phyloP scores from a whole-genome alignment of 1,284 basidiomycete genomes.

The Tausonia pullulans region DNA sequence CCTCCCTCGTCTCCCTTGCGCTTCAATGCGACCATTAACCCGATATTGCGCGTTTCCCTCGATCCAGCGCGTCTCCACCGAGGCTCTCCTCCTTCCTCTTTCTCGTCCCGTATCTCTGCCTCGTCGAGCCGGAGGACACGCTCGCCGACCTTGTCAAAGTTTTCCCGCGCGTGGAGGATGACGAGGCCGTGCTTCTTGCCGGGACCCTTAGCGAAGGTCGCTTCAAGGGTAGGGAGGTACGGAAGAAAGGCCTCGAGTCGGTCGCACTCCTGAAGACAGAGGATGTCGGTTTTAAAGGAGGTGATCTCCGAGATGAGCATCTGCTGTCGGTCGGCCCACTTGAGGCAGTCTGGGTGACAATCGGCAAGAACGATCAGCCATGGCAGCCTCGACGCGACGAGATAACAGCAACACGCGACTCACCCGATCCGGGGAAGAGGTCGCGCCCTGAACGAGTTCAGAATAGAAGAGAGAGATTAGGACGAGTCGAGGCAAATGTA shows the following conservation, averaged over 20 bases:
- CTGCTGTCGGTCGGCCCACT: slow-evolving; percentile 54
- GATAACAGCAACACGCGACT: background rate
- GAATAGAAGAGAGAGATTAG: background rate
- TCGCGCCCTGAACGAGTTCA: slow-evolving; percentile 51
- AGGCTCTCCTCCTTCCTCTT: slow-evolving; percentile 21
- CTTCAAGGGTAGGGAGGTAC: slow-evolving; percentile 40
- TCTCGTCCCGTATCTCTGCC: slow-evolving; percentile 38
- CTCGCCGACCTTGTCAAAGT: slow-evolving; percentile 43
- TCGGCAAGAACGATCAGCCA: background rate
- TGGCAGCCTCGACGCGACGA: slow-evolving; percentile 10
- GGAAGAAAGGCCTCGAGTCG: slow-evolving; percentile 56
- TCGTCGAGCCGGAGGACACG: slow-evolving; percentile 54
- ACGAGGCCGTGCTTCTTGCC: slow-evolving; percentile 73
- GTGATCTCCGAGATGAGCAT: slow-evolving; percentile 65
- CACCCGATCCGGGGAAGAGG: slow-evolving; percentile 55
- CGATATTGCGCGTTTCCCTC: slow-evolving; percentile 73
- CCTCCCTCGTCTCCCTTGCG: slow-evolving; percentile 29
- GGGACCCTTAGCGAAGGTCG: slow-evolving; percentile 53
- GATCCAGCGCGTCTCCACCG: slow-evolving; percentile 41
- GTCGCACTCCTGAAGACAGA: slow-evolving; percentile 60
- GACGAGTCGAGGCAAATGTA: background rate
- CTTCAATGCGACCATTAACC: slow-evolving; percentile 55
- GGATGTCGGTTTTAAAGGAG: slow-evolving; percentile 55
- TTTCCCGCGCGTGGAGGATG: slow-evolving; percentile 51
- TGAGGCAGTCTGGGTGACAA: slow-evolving; percentile 49